Conservation (phyloP, 129 eudicot genomes). For the Smallanthus sonchifolius region DNA sequence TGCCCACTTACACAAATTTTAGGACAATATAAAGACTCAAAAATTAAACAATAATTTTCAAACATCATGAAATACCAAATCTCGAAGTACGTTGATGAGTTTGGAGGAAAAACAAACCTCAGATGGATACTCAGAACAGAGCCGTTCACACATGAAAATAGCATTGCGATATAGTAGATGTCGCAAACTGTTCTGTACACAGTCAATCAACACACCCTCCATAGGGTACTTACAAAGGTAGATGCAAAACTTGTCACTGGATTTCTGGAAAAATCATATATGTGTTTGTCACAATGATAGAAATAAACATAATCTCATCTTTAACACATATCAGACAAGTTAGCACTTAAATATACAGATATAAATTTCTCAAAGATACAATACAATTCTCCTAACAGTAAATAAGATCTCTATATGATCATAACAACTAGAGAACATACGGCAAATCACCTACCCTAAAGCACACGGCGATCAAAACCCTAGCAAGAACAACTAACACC, state of each 20-base stretch:
- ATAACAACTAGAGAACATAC: neutral
- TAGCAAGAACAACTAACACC: neutral
- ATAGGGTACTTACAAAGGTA: constrained; percentile 27
- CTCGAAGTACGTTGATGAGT: neutral
- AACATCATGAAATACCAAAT: neutral
- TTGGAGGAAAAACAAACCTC: constrained; percentile 44
- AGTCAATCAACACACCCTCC: constrained; percentile 71
- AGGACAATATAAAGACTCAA: neutral
- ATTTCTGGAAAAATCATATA: neutral
- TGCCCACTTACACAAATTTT: neutral
- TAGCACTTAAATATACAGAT: constrained; percentile 1
- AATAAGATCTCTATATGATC: neutral
- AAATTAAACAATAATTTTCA: neutral
- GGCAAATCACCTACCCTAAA: neutral
- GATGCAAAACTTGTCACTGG: neutral
- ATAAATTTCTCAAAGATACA: neutral
- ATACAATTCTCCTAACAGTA: neutral
- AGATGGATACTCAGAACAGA: constrained; percentile 89
- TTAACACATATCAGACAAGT: neutral
- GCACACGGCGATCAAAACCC: constrained; percentile 18
- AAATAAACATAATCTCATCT: neutral
- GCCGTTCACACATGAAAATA: constrained; percentile 88
- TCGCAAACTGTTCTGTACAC: constrained; percentile 67
- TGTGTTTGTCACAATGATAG: neutral
- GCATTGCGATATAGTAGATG: constrained; percentile 70